A percentile compares a stretch with the other conserved stretches of the same genome.
Evolutionary conservation across 2,329 filamentous ascomycete species (phyloP).

Genomic region (Beauveria asiatica): DNA sequence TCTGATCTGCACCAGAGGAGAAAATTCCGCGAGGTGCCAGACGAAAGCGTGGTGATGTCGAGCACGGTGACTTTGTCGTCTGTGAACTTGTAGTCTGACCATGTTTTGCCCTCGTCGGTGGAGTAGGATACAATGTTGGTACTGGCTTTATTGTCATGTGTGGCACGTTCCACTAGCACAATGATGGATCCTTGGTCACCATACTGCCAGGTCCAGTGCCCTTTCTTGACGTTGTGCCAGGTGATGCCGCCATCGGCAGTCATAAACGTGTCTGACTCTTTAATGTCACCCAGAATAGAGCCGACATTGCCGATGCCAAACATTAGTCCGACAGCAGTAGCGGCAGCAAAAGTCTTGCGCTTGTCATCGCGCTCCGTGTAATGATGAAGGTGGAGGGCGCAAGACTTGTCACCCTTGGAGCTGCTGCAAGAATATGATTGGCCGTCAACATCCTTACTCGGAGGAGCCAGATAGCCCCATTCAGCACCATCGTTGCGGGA

Average conservation of each 20-base stretch:
- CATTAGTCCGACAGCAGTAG: conserved; percentile 82
- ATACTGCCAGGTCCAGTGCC: conserved; percentile 85
- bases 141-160: conserved; percentile 57
- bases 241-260: conserved; percentile 82
- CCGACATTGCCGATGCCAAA: conserved; percentile 91
- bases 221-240: conserved; percentile 82
- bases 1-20: conserved; percentile 68
- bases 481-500: conserved; percentile 93
- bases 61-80: conserved; percentile 62
- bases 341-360: conserved; percentile 78
- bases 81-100: conserved; percentile 67
- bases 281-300: conserved; percentile 50
- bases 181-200: conserved; percentile 92
- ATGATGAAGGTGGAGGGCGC: conserved; percentile 85
- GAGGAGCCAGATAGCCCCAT: conserved; percentile 73
- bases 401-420: conserved; percentile 52
- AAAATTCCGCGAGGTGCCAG: conserved; percentile 85
- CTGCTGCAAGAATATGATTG: conserved; percentile 63
- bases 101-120: conserved; percentile 70
- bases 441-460: conserved; percentile 58
- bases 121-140: conserved; percentile 68
- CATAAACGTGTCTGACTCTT: conserved; percentile 82
- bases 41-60: conserved; percentile 81
- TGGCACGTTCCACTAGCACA: conserved; percentile 69
- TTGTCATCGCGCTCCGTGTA: conserved; percentile 86